Evolutionary conservation across 2,329 filamentous ascomycete species (phyloP), one percentile per base, ranked within the genome.

Genomic region (Nothophaeocryptopus gaeumannii): DNA sequence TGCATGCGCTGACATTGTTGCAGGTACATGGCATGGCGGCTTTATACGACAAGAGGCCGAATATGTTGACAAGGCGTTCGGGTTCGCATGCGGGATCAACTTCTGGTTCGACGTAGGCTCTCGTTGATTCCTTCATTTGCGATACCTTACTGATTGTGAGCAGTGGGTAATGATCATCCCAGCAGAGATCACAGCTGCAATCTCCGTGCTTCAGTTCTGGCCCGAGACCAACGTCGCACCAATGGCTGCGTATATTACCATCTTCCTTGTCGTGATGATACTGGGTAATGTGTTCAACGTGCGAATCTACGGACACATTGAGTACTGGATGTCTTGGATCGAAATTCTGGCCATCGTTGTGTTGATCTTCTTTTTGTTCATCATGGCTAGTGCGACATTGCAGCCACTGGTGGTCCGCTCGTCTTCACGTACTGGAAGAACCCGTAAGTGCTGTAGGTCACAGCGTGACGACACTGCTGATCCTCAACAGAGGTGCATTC

Each of bases 331-430:
- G 55, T 64, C 61, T 5, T 67, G 66, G 36, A 51, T 65, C 49
- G 67, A 69, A 47, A 61, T 62, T 15, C 15, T 62, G 11, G 65
- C 65, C 4, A 58, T 69, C 9, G 39, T 68, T 11, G 55, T 63
- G 26, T 65, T 67, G 60, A 68, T 68, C 9, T 65, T 61, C 39
- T 67, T 67, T 51, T 59, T 67, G 56, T 65, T 68, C 41, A 67
- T 68, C 50, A 68, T 68, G 65, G 66, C 66, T 5, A 66, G 62
- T 2, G 66, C 7, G 66, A 66, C 1, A 62, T 68, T 35, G 29
- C 61, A 10, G 65, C 62, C 8, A 68, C 67, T 0, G 47, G 63
- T 30, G 67, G 67, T 0, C 62, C 67, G 2, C 61, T 69, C n/a
- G 63, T 64, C 8, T 70, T 68, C 47, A 40, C 35, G 15, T 56